Evolutionary conservation across 805 yeast species (phyloP).

Genomic region (Candida mattraensis): DNA sequence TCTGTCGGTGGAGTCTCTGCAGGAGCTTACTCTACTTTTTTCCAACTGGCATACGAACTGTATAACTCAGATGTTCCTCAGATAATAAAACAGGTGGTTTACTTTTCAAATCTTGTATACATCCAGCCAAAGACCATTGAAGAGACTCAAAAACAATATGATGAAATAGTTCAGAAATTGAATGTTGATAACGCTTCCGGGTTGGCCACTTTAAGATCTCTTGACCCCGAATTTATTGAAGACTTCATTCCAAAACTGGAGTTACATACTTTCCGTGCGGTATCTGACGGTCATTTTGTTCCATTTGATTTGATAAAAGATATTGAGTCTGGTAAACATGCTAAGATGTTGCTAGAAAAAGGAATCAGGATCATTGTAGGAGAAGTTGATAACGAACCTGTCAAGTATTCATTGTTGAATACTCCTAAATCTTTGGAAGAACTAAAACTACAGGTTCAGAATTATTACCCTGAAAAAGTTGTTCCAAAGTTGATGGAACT

Average conservation of each 20-base stretch:
- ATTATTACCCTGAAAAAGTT: slow-evolving; percentile 37
- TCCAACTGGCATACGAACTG: slow-evolving; percentile 42
- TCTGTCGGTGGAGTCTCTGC: slow-evolving; percentile 49
- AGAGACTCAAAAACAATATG: slow-evolving; percentile 38
- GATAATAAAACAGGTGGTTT: slow-evolving; percentile 37
- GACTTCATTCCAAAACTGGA: slow-evolving; percentile 22
- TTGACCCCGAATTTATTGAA: slow-evolving; percentile 15
- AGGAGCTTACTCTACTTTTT: slow-evolving; percentile 44
- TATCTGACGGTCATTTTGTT: slow-evolving; percentile 40
- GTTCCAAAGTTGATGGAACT: slow-evolving; percentile 23
- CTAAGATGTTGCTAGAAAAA: slow-evolving; percentile 21
- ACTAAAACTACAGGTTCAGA: slow-evolving; percentile 33
- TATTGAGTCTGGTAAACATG: slow-evolving; percentile 31
- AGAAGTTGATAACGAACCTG: slow-evolving; percentile 37
- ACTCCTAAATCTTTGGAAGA: slow-evolving; percentile 32
- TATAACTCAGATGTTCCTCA: slow-evolving; percentile 41
- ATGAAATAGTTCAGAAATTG: slow-evolving; percentile 33
- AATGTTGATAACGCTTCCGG: slow-evolving; percentile 2
- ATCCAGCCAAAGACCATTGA: slow-evolving; percentile 39
- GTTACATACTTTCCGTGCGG: slow-evolving; percentile 37
- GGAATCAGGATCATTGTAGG: slow-evolving; percentile 31
- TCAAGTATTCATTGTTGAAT: slow-evolving; percentile 31
- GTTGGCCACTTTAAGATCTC: slow-evolving; percentile 4
- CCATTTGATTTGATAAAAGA: slow-evolving; percentile 32
- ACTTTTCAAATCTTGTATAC: slow-evolving; percentile 38